Evolutionary conservation across 495 filamentous ascomycete genomes (phyloP).

Genomic region (Aspergillus leporis): DNA sequence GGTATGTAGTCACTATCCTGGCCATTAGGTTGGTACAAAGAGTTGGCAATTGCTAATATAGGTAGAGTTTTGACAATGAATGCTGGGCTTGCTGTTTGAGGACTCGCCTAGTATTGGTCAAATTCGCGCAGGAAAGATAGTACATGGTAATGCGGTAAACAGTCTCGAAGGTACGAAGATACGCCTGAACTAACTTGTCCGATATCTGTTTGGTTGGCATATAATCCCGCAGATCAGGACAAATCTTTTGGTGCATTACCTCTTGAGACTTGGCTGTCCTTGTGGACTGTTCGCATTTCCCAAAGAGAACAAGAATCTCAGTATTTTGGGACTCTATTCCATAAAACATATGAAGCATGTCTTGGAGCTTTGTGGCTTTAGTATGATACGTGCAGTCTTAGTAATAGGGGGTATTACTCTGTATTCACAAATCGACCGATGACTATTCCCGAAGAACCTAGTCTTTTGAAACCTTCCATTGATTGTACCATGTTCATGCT

Average conservation of each 20-base stretch:
- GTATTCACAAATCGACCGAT: constrained; percentile 8
- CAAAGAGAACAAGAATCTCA: constrained; percentile 5
- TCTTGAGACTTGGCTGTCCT: constrained; percentile 11
- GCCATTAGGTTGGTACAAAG: constrained; percentile 28
- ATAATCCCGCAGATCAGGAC: constrained; percentile 1
- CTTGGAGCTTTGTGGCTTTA: not conserved
- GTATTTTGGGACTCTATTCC: not conserved
- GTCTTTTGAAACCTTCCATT: constrained; percentile 8
- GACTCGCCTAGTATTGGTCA: constrained; percentile 41
- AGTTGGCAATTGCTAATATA: constrained; percentile 48
- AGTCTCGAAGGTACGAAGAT: constrained; percentile 42
- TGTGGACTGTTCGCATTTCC: constrained; percentile 9
- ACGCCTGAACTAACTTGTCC: constrained; percentile 30
- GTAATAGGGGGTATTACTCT: not conserved
- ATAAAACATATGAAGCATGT: not conserved
- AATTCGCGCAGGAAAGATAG: constrained; percentile 55
- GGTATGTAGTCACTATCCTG: constrained; percentile 20
- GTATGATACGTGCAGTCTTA: not conserved
- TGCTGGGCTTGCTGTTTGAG: constrained; percentile 24
- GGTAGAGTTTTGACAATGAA: constrained; percentile 39
- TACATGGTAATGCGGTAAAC: constrained; percentile 56
- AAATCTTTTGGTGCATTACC: not conserved
- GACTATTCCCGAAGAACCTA: constrained; percentile 13
- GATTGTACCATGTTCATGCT: not conserved
- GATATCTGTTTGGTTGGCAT: constrained; percentile 1